A percentile compares a stretch with the other conserved stretches of the same genome.
Conservation (phyloP, 225 moss, liverwort and hornwort species). For the Straminergon stramineum region DNA sequence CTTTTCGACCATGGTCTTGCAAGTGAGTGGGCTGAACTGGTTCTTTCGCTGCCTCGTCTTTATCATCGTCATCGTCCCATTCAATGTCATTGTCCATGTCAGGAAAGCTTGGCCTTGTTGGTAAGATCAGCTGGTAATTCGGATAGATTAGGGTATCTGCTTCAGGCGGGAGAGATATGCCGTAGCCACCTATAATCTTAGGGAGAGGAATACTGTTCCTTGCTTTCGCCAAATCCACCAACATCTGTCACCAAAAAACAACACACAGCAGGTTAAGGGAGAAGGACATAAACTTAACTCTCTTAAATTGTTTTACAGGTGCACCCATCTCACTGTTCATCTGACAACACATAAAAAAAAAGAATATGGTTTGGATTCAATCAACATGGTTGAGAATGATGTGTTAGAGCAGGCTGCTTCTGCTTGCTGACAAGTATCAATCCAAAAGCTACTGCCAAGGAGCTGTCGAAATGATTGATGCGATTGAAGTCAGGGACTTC, state of each 20-base stretch:
- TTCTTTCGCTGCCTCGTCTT: conserved; percentile 38
- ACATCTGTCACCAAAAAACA: conserved; percentile 30
- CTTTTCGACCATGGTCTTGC: conserved; percentile 68
- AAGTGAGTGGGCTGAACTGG: conserved; percentile 52
- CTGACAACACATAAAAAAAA: background rate
- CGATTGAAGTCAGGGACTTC: background rate
- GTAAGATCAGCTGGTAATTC: conserved; percentile 78
- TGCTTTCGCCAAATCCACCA: conserved; percentile 86
- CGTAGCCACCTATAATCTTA: conserved; percentile 70
- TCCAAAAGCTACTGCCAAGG: background rate
- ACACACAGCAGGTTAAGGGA: background rate
- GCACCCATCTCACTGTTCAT: background rate
- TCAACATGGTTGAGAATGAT: background rate
- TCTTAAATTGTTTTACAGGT: background rate
- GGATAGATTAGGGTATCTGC: conserved; percentile 73
- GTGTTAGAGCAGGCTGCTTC: background rate
- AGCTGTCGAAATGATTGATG: background rate
- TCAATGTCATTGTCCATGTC: conserved; percentile 56
- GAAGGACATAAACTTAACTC: background rate
- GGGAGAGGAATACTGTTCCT: conserved; percentile 84
- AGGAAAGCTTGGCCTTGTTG: conserved; percentile 42
- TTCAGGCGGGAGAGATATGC: conserved; percentile 76
- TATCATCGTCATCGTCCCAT: conserved; percentile 59
- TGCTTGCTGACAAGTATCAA: background rate
- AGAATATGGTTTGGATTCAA: background rate